A percentile compares a stretch with the other conserved stretches of the same genome.
phyloP scores from a whole-genome alignment of 2,329 filamentous ascomycete species.

The Colletotrichum theobromicola region DNA sequence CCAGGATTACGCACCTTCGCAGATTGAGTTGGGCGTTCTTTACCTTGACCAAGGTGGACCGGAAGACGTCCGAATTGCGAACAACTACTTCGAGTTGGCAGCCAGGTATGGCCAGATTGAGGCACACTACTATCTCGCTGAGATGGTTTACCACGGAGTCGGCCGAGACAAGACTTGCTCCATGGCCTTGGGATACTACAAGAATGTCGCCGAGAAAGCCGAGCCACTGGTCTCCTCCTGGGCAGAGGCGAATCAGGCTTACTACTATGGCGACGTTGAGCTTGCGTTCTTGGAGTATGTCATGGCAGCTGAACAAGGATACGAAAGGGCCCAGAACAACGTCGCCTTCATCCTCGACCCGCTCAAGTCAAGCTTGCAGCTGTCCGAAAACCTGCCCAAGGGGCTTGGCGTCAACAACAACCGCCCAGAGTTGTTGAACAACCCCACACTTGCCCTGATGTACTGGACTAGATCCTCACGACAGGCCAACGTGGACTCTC shows the following conservation, averaged over 20 bases:
- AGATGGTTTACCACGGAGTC: slow-evolving; percentile 81
- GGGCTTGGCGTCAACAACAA: slow-evolving; percentile 10
- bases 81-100: slow-evolving; percentile 87
- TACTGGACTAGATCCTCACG: slow-evolving; percentile 96
- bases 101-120: slow-evolving; percentile 84
- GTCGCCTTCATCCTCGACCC: slow-evolving; percentile 87
- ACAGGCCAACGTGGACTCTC: slow-evolving; percentile 89
- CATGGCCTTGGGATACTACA: slow-evolving; percentile 82
- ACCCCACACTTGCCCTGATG: slow-evolving; percentile 73
- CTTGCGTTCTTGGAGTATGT: slow-evolving; percentile 81
- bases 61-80: slow-evolving; percentile 76
- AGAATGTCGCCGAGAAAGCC: slow-evolving; percentile 75
- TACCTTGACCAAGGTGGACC: slow-evolving; percentile 82
- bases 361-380: slow-evolving; percentile 63
- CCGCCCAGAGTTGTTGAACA: slow-evolving; percentile 47
- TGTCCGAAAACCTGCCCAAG: slow-evolving; percentile 40
- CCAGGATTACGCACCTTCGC: slow-evolving; percentile 79
- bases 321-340: slow-evolving; percentile 88
- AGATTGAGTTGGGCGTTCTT: slow-evolving; percentile 82
- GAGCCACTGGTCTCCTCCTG: slow-evolving; percentile 80
- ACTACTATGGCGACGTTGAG: slow-evolving; percentile 79
- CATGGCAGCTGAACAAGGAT: slow-evolving; percentile 91
- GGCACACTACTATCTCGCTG: slow-evolving; percentile 89
- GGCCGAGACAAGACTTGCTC: slow-evolving; percentile 81
- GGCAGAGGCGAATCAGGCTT: slow-evolving; percentile 82